These are phyloP conservation scores for Hemisphaericaspora xylanilytica DNA, from an alignment of 1,139 yeast species.

Conservation along the genomic window DNA sequence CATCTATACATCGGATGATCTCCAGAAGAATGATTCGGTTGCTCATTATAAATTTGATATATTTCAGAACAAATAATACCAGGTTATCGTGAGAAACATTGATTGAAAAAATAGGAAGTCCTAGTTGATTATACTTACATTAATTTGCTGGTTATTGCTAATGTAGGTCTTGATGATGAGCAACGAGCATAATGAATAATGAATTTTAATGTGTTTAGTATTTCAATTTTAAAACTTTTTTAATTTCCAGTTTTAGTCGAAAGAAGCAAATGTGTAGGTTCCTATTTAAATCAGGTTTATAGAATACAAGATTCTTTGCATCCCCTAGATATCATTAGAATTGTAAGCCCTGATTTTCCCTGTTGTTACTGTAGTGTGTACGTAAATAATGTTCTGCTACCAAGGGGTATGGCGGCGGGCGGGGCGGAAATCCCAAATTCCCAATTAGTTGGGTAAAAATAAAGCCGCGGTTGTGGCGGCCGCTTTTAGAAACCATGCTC, in stretches of 20 bases:
- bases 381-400: too few relatives aligned
- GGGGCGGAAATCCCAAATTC: too few relatives aligned
- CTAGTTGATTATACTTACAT: not conserved
- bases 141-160: not conserved
- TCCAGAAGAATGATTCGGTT: conserved; percentile 9
- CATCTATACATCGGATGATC: conserved; percentile 29
- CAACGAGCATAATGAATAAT: not conserved
- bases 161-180: too few relatives aligned
- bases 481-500: too few relatives aligned
- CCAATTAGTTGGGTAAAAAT: too few relatives aligned
- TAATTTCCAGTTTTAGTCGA: not conserved
- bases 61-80: conserved; percentile 1
- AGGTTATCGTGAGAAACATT: not conserved
- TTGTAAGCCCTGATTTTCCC: too few relatives aligned
- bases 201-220: not conserved
- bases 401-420: too few relatives aligned
- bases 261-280: not conserved
- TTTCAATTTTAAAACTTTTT: not conserved
- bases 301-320: too few relatives aligned
- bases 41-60: conserved; percentile 14
- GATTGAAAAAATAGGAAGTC: not conserved
- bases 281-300: not conserved
- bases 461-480: too few relatives aligned
- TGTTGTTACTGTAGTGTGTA: too few relatives aligned
- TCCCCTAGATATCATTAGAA: too few relatives aligned